Evolutionary conservation across 2,329 filamentous ascomycete genomes (phyloP).

Genomic region (Pestalotiopsis sp.): DNA sequence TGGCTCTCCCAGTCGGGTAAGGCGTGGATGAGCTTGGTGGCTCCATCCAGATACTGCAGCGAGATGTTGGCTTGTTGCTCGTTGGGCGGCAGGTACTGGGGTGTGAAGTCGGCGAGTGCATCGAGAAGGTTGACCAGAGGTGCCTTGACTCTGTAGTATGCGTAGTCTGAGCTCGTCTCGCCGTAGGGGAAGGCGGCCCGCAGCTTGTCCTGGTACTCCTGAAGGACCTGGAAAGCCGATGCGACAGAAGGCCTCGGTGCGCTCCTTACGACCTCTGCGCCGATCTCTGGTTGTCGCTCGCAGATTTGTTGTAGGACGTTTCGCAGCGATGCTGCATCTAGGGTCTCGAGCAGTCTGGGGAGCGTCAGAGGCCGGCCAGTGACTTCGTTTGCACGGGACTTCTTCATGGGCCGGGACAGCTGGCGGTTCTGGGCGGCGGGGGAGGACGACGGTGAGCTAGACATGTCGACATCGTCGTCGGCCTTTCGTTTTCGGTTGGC

Average conservation of each 20-base stretch:
- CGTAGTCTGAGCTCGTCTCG: slow-evolving; percentile 85
- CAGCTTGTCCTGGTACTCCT: slow-evolving; percentile 78
- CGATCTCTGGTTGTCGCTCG: slow-evolving; percentile 84
- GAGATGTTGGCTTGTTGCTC: slow-evolving; percentile 84
- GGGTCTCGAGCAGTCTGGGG: slow-evolving; percentile 85
- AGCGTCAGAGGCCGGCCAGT: slow-evolving; percentile 57
- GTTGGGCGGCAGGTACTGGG: slow-evolving; percentile 90
- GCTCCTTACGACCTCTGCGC: slow-evolving; percentile 78
- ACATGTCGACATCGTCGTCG: slow-evolving; percentile 84
- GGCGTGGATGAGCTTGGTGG: slow-evolving; percentile 85
- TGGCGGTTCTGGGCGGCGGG: slow-evolving; percentile 73
- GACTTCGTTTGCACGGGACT: slow-evolving; percentile 65
- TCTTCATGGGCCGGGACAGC: slow-evolving; percentile 66
- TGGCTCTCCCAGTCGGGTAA: slow-evolving; percentile 90
- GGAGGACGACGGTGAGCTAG: slow-evolving; percentile 81
- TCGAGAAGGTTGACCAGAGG: slow-evolving; percentile 81
- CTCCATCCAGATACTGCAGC: slow-evolving; percentile 84
- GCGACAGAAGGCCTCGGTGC: slow-evolving; percentile 86
- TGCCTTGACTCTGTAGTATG: slow-evolving; percentile 89
- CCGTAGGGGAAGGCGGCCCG: slow-evolving; percentile 84
- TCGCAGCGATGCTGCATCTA: slow-evolving; percentile 83
- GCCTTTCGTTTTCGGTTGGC: slow-evolving; percentile 81
- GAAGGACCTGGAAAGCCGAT: slow-evolving; percentile 78
- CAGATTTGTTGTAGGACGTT: slow-evolving; percentile 89
- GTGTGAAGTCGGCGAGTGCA: slow-evolving; percentile 90